phyloP scores from a whole-genome alignment of 2,329 filamentous ascomycete species.

The Pestalotiopsis sp. region DNA sequence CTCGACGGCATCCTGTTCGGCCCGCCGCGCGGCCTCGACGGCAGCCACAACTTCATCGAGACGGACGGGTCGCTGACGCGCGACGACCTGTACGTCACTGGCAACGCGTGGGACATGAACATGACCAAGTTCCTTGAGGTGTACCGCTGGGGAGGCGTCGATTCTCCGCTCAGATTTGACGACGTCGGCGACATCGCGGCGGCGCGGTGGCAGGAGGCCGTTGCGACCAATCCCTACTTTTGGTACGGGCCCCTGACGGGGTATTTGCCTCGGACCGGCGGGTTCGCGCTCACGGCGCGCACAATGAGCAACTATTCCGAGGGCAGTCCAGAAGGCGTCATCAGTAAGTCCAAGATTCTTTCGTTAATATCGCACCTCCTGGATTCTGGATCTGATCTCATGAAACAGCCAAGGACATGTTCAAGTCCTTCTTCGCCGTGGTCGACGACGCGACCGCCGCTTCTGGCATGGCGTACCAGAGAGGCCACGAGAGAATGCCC shows the following conservation, averaged over 20 bases:
- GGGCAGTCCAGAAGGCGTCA: not conserved
- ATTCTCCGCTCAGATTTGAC: constrained; percentile 38
- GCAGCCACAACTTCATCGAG: constrained; percentile 56
- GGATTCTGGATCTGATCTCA: not conserved
- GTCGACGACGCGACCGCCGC: not conserved
- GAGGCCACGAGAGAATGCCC: constrained; percentile 38
- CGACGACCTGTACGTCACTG: constrained; percentile 50
- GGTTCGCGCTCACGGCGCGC: constrained; percentile 42
- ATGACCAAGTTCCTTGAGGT: constrained; percentile 50
- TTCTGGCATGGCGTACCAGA: not conserved
- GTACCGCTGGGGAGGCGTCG: constrained; percentile 36
- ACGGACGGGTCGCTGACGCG: constrained; percentile 52
- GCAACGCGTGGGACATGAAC: constrained; percentile 50
- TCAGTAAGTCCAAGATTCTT: not conserved
- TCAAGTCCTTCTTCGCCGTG: not conserved
- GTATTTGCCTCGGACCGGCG: constrained; percentile 51
- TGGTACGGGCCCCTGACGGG: constrained; percentile 54
- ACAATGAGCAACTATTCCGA: constrained; percentile 43
- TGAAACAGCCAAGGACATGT: not conserved
- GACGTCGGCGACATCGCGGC: constrained; percentile 43
- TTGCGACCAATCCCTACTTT: constrained; percentile 51
- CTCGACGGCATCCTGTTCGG: constrained; percentile 41
- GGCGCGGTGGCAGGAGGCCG: constrained; percentile 44
- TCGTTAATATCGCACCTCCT: not conserved
- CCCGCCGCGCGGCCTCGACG: constrained; percentile 45